Evolutionary conservation across 2,329 filamentous ascomycete species (phyloP), one percentile per base, ranked within the genome.

Genomic region (Aureobasidium namibiae): DNA sequence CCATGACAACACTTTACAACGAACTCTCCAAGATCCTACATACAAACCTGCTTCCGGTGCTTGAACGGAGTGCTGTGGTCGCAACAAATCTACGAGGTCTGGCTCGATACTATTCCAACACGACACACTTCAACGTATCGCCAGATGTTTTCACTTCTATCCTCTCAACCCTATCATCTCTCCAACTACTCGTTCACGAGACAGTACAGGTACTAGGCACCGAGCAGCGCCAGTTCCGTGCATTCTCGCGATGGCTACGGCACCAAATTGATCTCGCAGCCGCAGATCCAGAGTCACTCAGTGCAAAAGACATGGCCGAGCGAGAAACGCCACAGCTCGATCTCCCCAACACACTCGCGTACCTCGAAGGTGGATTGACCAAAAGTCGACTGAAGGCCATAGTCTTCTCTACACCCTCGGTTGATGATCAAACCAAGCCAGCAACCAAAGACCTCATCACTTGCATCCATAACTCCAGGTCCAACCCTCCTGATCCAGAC

Each of bases 41-140:
- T 68, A 87, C 96, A 68, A 92, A 95, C 70, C 84, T 96, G 54
- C 79, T 97, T 2, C 94, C 94, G 0, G 90, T 90, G 0, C 78
- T 97, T 1, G 91, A 97, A 66, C 85, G 92, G 56, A 88, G 88
- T 65, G 82, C 83, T 48, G 84, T 96, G 24, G 86, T 96, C 33
- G 81, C 96, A 29, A 90, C 88, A 65, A 86, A 90, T 13, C 81
- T 99, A 1, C 83, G 88, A 23, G 92, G 94, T 0, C 82, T 97
- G 13, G 90, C 92, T 3, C 84, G 84, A 61, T 96, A 91, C 66
- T 83, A 92, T 68, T 86, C 87, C 61, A 76, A 90, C 49, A 85
- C 78, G 62, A 77, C 74, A 56, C 78, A 78, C 18, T 80, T 83
- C 61, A 81, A 81, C 34, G 76, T 88, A 36, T 68, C 72, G 0